These are phyloP conservation scores for Aspergillus sclerotialis DNA, from an alignment of 2,329 filamentous ascomycete species.

Conservation along the genomic window DNA sequence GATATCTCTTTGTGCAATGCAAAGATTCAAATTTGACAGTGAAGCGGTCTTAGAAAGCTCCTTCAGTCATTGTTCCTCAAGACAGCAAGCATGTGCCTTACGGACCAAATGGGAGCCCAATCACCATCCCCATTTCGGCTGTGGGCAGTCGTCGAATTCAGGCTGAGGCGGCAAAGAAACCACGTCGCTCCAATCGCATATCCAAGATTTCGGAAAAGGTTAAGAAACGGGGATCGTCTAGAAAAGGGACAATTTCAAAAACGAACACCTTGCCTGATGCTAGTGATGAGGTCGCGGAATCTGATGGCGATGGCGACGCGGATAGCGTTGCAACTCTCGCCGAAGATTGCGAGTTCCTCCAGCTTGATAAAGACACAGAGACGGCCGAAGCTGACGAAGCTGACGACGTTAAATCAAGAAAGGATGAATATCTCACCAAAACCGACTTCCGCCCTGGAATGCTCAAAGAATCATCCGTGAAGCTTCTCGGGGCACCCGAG, in stretches of 20 bases:
- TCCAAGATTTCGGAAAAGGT: neutral
- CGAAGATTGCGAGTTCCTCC: conserved; percentile 42
- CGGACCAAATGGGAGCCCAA: conserved; percentile 29
- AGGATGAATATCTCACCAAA: no score
- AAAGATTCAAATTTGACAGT: neutral
- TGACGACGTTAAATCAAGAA: conserved; percentile 1
- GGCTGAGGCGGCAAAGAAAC: conserved; percentile 14
- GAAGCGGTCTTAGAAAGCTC: neutral
- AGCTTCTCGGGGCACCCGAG: conserved; percentile 56
- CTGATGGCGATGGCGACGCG: conserved; percentile 28
- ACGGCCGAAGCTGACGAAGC: conserved; percentile 5
- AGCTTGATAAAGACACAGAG: conserved; percentile 24
- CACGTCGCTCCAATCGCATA: no score
- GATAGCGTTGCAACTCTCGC: conserved; percentile 43
- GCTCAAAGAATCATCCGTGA: conserved; percentile 56
- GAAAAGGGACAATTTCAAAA: conserved; percentile 12
- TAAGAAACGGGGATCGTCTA: neutral
- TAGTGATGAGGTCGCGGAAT: no score
- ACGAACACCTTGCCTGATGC: neutral
- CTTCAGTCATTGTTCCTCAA: conserved; percentile 26
- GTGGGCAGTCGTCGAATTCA: conserved; percentile 40
- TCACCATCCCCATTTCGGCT: conserved; percentile 49
- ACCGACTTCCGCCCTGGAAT: conserved; percentile 63
- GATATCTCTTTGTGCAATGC: conserved; percentile 66
- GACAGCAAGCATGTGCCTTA: conserved; percentile 30